These are phyloP conservation scores for Daldinia concentrica DNA, from an alignment of 495 filamentous ascomycete species.

Conservation along the genomic window DNA sequence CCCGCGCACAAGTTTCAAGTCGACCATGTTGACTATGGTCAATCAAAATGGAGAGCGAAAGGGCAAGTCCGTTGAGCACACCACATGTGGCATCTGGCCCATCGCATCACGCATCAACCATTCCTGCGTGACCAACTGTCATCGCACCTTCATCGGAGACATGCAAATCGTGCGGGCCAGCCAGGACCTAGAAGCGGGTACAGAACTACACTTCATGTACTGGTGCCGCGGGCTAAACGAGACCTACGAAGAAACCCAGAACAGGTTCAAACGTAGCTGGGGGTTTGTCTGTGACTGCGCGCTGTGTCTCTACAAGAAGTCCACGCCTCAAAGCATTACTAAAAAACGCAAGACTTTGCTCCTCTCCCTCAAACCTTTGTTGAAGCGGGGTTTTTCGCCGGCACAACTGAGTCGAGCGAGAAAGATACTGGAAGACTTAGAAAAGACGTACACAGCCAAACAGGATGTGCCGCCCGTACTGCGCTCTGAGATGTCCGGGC, in stretches of 20 bases:
- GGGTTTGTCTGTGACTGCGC: constrained; percentile 57
- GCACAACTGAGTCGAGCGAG: constrained; percentile 31
- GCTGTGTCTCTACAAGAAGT: constrained; percentile 48
- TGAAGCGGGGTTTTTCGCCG: background rate
- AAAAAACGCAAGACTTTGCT: background rate
- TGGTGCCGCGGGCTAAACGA: constrained; percentile 32
- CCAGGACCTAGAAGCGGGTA: constrained; percentile 51
- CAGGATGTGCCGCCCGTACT: constrained; percentile 48
- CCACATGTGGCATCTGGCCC: constrained; percentile 57
- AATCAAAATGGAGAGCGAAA: background rate
- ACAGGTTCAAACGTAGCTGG: constrained; percentile 46
- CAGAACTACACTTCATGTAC: constrained; percentile 31
- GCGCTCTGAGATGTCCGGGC: constrained; percentile 43
- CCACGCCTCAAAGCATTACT: constrained; percentile 13
- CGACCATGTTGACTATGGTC: background rate
- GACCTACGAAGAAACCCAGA: constrained; percentile 23
- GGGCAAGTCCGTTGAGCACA: constrained; percentile 12
- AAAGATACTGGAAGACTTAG: constrained; percentile 33
- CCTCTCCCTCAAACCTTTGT: background rate
- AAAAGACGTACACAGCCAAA: constrained; percentile 47
- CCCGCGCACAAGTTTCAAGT: constrained; percentile 42
- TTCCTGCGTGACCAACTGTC: constrained; percentile 58
- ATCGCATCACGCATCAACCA: constrained; percentile 66
- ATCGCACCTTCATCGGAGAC: constrained; percentile 66
- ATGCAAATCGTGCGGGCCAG: constrained; percentile 66